phyloP scores from a whole-genome alignment of 202 grass and related monocot genomes.

The Digitaria exilis region DNA sequence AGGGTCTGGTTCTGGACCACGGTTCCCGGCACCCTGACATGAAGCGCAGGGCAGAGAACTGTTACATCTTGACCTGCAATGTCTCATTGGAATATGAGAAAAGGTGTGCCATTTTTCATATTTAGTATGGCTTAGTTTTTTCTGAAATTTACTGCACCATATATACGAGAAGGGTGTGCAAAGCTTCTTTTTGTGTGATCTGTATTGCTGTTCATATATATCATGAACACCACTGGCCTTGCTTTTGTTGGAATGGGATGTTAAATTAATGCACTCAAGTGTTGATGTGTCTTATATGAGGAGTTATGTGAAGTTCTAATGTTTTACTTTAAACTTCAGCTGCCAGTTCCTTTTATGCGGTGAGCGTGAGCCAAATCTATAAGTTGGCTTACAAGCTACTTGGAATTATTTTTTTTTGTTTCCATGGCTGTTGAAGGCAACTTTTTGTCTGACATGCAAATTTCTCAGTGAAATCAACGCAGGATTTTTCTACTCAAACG shows the following conservation, averaged over 20 bases:
- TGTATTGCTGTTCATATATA: background rate
- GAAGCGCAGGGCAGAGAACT: slow-evolving; percentile 96
- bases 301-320: background rate
- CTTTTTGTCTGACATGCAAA: slow-evolving; percentile 30
- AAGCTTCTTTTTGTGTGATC: background rate
- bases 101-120: slow-evolving; percentile 49
- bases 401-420: background rate
- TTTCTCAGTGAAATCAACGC: slow-evolving; percentile 95
- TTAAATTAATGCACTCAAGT: background rate
- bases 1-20: slow-evolving; percentile 96
- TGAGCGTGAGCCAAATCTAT: background rate
- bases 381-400: background rate
- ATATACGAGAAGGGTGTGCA: background rate
- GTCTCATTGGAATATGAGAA: slow-evolving; percentile 99
- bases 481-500: slow-evolving; percentile 96
- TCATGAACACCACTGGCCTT: background rate
- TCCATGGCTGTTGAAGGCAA: slow-evolving; percentile 3
- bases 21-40: slow-evolving; percentile 99
- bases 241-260: slow-evolving; percentile 2
- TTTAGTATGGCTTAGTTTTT: background rate
- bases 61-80: slow-evolving; percentile 96
- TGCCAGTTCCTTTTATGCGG: background rate
- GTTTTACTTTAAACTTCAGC: background rate
- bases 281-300: background rate
- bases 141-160: background rate